Percentiles rank a stretch among this genome's conserved stretches.
phyloP scores from a whole-genome alignment of 1,139 yeast genomes.

The Geotrichum australiense region DNA sequence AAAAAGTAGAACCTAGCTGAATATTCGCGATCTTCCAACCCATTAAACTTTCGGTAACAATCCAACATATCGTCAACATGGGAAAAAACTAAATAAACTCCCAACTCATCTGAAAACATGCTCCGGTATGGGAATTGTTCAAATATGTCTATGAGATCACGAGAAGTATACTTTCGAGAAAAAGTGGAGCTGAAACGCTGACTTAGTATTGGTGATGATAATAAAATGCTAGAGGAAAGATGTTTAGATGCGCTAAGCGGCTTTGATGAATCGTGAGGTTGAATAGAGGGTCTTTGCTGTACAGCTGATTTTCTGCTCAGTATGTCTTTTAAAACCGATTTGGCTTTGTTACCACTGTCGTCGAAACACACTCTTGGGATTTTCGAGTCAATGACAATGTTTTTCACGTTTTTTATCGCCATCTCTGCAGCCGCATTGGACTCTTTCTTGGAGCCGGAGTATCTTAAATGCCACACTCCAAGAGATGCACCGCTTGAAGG shows the following conservation, averaged over 20 bases:
- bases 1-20: too few species aligned
- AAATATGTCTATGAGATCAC: too few species aligned
- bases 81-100: constrained; percentile 70
- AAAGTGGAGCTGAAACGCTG: too few species aligned
- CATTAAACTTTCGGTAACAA: too few species aligned
- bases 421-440: constrained; percentile 46
- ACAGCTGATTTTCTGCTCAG: constrained; percentile 22
- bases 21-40: too few species aligned
- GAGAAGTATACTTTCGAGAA: too few species aligned
- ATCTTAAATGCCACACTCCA: constrained; percentile 63
- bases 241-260: too few species aligned
- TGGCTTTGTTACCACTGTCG: constrained; percentile 29
- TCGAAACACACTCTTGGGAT: constrained; percentile 32
- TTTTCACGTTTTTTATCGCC: constrained; percentile 34
- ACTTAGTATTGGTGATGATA: too few species aligned
- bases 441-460: constrained; percentile 42
- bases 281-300: too few species aligned
- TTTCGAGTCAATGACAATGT: constrained; percentile 33
- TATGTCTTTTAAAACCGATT: constrained; percentile 23
- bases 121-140: too few species aligned
- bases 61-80: too few species aligned
- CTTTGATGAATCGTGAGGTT: constrained; percentile 2
- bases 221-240: too few species aligned
- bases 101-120: constrained; percentile 58
- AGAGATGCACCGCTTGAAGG: constrained; percentile 74